Evolutionary conservation across 2,329 filamentous ascomycete species (phyloP).

Genomic region (Fusarium sp.): DNA sequence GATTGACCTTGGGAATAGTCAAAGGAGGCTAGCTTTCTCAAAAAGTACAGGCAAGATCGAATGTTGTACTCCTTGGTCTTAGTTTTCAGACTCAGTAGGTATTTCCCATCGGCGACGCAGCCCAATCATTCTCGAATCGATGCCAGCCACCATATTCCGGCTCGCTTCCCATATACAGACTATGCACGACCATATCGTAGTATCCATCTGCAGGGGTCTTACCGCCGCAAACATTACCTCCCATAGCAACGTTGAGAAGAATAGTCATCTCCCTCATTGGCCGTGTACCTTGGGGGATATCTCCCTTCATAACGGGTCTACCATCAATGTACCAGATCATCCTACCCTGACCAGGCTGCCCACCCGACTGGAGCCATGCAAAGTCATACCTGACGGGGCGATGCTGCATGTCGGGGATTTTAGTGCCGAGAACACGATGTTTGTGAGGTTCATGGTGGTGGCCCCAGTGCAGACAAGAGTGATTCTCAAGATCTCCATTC

Average conservation of each 20-base stretch:
- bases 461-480: constrained; percentile 69
- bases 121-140: constrained; percentile 63
- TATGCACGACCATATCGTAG: constrained; percentile 66
- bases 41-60: neutral
- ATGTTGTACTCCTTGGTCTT: neutral
- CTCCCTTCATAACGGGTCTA: constrained; percentile 64
- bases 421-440: constrained; percentile 64
- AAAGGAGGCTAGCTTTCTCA: neutral
- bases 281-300: constrained; percentile 61
- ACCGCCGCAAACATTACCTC: constrained; percentile 66
- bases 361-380: constrained; percentile 61
- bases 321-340: constrained; percentile 70
- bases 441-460: constrained; percentile 64
- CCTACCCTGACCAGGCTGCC: constrained; percentile 54
- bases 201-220: constrained; percentile 60
- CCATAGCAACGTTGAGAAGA: constrained; percentile 70
- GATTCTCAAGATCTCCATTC: constrained; percentile 66
- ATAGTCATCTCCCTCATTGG: constrained; percentile 65
- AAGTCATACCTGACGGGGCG: constrained; percentile 63
- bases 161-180: constrained; percentile 61
- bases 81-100: constrained; percentile 41
- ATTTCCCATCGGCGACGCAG: constrained; percentile 42
- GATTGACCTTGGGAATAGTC: neutral
- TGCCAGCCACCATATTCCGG: constrained; percentile 63
- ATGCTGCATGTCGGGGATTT: constrained; percentile 57